Percentiles rank a stretch among this genome's conserved stretches.
Conservation (phyloP, 1,284 basidiomycete genomes). For the Fomitopsis betulina region DNA sequence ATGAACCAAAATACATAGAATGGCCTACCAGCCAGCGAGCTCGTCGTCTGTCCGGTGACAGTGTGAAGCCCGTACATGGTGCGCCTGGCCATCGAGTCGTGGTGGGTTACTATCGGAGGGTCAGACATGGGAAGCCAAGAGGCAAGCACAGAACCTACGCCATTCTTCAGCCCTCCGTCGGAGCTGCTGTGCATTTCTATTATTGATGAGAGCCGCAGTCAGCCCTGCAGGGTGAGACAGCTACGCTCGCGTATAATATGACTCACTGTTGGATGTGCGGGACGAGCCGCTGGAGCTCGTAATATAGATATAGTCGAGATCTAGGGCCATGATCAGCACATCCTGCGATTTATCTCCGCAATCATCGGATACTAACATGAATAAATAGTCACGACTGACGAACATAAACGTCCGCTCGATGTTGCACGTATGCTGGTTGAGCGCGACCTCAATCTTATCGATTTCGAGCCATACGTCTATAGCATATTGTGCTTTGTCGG, state of each 20-base stretch:
- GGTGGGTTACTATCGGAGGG: conserved; percentile 50
- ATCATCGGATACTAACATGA: conserved; percentile 56
- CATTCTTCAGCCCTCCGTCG: conserved; percentile 68
- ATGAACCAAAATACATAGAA: conserved; percentile 78
- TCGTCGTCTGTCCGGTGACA: conserved; percentile 56
- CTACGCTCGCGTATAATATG: conserved; percentile 1
- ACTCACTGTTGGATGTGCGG: conserved; percentile 58
- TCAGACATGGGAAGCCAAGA: not conserved
- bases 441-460: conserved; percentile 55
- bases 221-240: conserved; percentile 5
- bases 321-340: conserved; percentile 29
- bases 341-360: not conserved
- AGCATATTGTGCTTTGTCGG: conserved; percentile 57
- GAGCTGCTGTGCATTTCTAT: conserved; percentile 50
- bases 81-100: conserved; percentile 54
- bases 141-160: conserved; percentile 44
- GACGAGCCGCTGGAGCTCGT: conserved; percentile 62
- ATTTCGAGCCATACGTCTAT: conserved; percentile 69
- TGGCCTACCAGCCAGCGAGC: conserved; percentile 42
- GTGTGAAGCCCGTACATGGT: conserved; percentile 56
- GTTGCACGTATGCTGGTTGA: conserved; percentile 61
- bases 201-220: conserved; percentile 15
- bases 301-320: conserved; percentile 64
- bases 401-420: conserved; percentile 64
- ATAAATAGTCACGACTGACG: conserved; percentile 67